These are phyloP conservation scores for Setaria viridis DNA, from an alignment of 202 grass and related monocot genomes.

Conservation along the genomic window DNA sequence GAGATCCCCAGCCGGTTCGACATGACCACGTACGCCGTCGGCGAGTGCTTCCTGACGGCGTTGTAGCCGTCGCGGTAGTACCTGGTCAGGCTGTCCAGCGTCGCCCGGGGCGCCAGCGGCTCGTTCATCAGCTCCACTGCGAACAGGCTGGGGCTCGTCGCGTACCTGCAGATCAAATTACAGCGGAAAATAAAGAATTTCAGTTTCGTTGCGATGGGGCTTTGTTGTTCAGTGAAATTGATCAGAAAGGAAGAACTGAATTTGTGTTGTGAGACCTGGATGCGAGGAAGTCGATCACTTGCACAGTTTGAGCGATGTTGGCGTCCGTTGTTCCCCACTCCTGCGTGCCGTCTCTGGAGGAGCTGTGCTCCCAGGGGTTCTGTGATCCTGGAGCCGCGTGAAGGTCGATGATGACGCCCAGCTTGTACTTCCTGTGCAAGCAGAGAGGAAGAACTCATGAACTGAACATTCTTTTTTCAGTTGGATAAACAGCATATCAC, in stretches of 20 bases:
- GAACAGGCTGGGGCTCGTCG: constrained; percentile 41
- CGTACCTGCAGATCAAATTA: constrained; percentile 37
- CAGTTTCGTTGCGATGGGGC: too few species aligned
- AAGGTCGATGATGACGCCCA: constrained; percentile 66
- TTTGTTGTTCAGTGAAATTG: neutral
- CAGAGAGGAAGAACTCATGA: neutral
- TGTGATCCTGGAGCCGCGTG: constrained; percentile 74
- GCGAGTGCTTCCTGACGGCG: constrained; percentile 55
- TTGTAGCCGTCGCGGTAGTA: constrained; percentile 67
- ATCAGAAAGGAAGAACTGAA: neutral
- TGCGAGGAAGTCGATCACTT: constrained; percentile 75
- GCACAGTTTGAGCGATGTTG: constrained; percentile 56
- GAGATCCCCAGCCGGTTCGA: constrained; percentile 51
- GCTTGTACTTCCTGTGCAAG: constrained; percentile 54
- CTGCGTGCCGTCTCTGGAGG: constrained; percentile 59
- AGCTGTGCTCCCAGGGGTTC: constrained; percentile 71
- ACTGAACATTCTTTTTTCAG: neutral
- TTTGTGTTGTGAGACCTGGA: constrained; percentile 38
- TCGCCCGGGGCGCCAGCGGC: constrained; percentile 40
- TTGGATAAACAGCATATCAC: neutral
- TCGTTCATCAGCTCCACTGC: constrained; percentile 78
- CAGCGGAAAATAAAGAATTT: neutral
- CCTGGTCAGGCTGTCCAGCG: constrained; percentile 52
- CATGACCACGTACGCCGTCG: constrained; percentile 62
- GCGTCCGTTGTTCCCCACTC: constrained; percentile 64